phyloP scores from a whole-genome alignment of 495 filamentous ascomycete species.

The Penicillium odoratum region DNA sequence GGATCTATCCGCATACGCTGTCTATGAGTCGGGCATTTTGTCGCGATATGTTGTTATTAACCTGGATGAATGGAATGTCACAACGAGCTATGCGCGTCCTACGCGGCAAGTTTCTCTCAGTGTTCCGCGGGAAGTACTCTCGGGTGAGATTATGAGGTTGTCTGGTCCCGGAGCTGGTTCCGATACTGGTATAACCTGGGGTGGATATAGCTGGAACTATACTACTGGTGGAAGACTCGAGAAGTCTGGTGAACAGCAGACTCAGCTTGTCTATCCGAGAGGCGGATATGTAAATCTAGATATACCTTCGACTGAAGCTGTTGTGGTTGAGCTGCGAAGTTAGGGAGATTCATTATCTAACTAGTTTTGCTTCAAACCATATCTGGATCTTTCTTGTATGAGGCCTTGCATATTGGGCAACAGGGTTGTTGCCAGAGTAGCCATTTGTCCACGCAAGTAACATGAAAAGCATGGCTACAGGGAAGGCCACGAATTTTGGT shows the following conservation, averaged over 20 bases:
- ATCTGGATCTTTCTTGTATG: too few species aligned
- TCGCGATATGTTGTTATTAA: slow-evolving; percentile 20
- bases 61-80: slow-evolving; percentile 21
- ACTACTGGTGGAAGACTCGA: slow-evolving; percentile 16
- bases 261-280: neutral
- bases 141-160: slow-evolving; percentile 12
- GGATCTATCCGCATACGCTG: slow-evolving; percentile 16
- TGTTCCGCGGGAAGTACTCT: slow-evolving; percentile 4
- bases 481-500: too few species aligned
- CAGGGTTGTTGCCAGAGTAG: too few species aligned
- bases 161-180: slow-evolving; percentile 16
- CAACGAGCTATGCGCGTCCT: slow-evolving; percentile 17
- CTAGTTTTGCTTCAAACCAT: too few species aligned
- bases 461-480: too few species aligned
- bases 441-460: too few species aligned
- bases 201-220: slow-evolving; percentile 20
- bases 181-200: slow-evolving; percentile 13
- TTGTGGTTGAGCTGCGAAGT: slow-evolving; percentile 9
- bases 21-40: slow-evolving; percentile 15
- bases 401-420: too few species aligned
- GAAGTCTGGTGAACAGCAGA: neutral
- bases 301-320: slow-evolving; percentile 10
- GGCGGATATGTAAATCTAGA: neutral
- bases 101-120: slow-evolving; percentile 5
- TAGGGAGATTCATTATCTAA: neutral